Evolutionary conservation across 2,329 filamentous ascomycete species (phyloP), one percentile per base, ranked within the genome.

Genomic region (Trichocomaceae sp.): DNA sequence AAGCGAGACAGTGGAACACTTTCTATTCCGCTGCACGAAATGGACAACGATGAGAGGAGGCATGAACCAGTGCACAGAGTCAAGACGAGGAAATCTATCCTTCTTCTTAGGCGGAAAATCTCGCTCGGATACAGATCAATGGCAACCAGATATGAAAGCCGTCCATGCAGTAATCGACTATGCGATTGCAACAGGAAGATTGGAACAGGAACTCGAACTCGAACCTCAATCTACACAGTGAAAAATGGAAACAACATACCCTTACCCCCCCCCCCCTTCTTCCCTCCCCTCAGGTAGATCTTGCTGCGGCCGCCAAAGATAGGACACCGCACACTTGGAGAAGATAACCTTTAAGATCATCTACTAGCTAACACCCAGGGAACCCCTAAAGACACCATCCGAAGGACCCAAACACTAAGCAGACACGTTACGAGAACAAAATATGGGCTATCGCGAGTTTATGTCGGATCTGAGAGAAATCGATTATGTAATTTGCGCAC

Each of bases 101-200:
- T 54, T 54, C 6, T 54, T 54, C 9, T n/a, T 54, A 13, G 44
- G 52, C 23, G 33, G 52, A 26, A 51, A 26, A 26, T 26, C 49
- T 29, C 37, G 17, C 19, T 51, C 37, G 1, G 49, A 51, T 26
- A 3, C 23, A 26, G 23, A 26, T 26, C 7, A 7, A 26, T 26
- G 23, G 23, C 35, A 39, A 19, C 45, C 22, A n/a, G 26, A 54
- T 39, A 42, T 54, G 8, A 41, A 53, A 17, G 52, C 52, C 1
- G 52, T 54, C n/a, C 35, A 20, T 13, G 45, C 33, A n/a, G 17
- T 45, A 29, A 48, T 54, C 37, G 19, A 39, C 9, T 48, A 47
- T 35, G 51, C 22, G 31, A 53, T 53, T 20, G 42, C 51, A 13
- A 47, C 44, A 26, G 51, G 42, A 39, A 46, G 51, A 48, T 26